Evolutionary conservation across 352 stramenopile species (phyloP).

Genomic region (Aphanomyces euteiches): DNA sequence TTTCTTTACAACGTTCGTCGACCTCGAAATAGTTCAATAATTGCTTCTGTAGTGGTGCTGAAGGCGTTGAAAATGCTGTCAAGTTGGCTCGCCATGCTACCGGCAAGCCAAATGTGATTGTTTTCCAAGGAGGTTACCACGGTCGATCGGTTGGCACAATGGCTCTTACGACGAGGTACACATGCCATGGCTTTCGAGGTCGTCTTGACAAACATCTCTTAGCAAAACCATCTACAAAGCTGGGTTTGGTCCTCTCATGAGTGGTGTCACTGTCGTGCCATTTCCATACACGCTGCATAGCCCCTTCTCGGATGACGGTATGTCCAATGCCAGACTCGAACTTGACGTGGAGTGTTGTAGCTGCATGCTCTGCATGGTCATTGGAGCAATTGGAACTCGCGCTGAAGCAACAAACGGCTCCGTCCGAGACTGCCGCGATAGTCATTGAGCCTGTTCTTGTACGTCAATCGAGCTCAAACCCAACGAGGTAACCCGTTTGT

Average conservation of each 20-base stretch:
- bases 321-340: background rate
- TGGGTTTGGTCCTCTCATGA: slow-evolving; percentile 82
- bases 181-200: background rate
- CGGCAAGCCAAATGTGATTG: slow-evolving; percentile 86
- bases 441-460: slow-evolving; percentile 88
- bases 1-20: slow-evolving; percentile 69
- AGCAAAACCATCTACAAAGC: slow-evolving; percentile 88
- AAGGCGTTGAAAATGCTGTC: slow-evolving; percentile 90
- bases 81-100: slow-evolving; percentile 90
- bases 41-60: slow-evolving; percentile 58
- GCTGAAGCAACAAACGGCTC: slow-evolving; percentile 88
- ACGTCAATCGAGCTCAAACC: slow-evolving; percentile 8
- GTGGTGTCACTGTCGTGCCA: slow-evolving; percentile 73
- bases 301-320: slow-evolving; percentile 72
- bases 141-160: slow-evolving; percentile 89
- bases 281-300: slow-evolving; percentile 87
- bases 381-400: slow-evolving; percentile 81
- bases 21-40: background rate
- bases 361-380: slow-evolving; percentile 63
- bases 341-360: slow-evolving; percentile 10
- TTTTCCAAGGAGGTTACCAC: slow-evolving; percentile 91
- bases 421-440: slow-evolving; percentile 85
- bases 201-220: background rate
- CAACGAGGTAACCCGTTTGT: slow-evolving; percentile 19
- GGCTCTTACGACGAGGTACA: slow-evolving; percentile 73